Base-by-base conservation (phyloP, 1,139 yeast genomes). In the Taphrina flavorubra region DNA sequence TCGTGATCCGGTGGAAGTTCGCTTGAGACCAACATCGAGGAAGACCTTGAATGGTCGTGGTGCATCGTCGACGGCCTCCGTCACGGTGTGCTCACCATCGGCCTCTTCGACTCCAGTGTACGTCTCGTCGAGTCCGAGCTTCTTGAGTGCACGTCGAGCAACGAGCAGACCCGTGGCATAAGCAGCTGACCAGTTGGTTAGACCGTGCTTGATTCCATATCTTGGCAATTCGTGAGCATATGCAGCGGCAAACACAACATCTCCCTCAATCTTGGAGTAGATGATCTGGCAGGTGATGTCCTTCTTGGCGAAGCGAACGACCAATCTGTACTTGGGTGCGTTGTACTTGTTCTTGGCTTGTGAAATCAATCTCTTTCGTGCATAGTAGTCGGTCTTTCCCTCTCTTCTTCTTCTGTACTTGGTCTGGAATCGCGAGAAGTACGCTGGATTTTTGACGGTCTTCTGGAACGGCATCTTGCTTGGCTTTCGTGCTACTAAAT, bases 1-100 rank as follows among this genome's bases (percentile, higher is more conserved):
- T 85, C 97, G 91, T 81, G 98, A 97, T 91, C 99, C 99, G 79
- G 98, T 92, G 85, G 99, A 94, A 85, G 99, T 92, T 89, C 99
- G 94, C 85, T 92, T 96, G 83, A 95, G 87, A 91, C 99, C 99
- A 81, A 94, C 92, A 82, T 94, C 99, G 81, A 94, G 88, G 91
- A 87, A 92, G 78, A 92, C 98, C 89, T 94, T 94, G 97, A 94
- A 95, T 81, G 99, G 99, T 84, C 99, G 90, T 85, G 99, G 99
- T 77, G 87, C 97, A 76, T 92, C 99, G 86, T 95, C 99, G 77
- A 92, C 97, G 13, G 70, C 68, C 87, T 94, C 97, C 79, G 97
- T 92, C 81, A 94, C 87, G 82, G 90, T 89, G 86, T 84, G 92
- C 86, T 95, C 99, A 88, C 99, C 99, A 85, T 92, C 96, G 78